These are phyloP conservation scores for Mycena polygramma DNA, from an alignment of 768 basidiomycete species.

Conservation along the genomic window DNA sequence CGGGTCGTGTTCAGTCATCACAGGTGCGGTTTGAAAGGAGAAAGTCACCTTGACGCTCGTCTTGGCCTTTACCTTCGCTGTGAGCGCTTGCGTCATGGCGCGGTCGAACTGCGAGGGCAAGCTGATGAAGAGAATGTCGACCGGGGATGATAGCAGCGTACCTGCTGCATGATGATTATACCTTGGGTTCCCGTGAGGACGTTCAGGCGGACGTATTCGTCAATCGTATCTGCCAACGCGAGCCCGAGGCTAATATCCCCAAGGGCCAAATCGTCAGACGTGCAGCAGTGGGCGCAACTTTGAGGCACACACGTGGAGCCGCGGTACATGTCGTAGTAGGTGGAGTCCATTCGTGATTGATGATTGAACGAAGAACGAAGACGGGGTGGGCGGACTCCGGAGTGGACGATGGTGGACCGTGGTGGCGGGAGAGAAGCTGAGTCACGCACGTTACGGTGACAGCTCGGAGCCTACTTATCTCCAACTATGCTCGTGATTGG, in stretches of 20 bases:
- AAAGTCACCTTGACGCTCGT: conserved; percentile 1
- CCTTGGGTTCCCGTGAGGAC: not conserved
- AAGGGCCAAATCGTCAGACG: not conserved
- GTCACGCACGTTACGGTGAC: no score
- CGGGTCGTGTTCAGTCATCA: not conserved
- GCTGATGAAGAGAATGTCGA: not conserved
- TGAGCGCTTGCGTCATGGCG: not conserved
- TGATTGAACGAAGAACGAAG: no score
- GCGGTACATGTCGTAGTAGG: conserved; percentile 3
- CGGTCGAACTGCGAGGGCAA: not conserved
- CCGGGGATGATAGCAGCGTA: not conserved
- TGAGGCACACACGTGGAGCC: conserved; percentile 4
- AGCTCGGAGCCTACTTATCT: no score
- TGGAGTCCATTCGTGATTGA: no score
- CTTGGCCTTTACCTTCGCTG: conserved; percentile 1
- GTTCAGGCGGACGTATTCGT: conserved; percentile 4
- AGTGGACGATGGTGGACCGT: no score
- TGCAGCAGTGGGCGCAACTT: no score
- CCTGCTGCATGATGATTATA: not conserved
- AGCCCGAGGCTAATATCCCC: conserved; percentile 1
- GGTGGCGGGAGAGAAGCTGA: no score
- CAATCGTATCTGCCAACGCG: not conserved
- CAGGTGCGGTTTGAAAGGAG: not conserved
- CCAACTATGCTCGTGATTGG: no score
- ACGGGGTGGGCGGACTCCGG: no score